Conservation (phyloP, 148 eudicot species). For the Nepenthes mirabilis region DNA sequence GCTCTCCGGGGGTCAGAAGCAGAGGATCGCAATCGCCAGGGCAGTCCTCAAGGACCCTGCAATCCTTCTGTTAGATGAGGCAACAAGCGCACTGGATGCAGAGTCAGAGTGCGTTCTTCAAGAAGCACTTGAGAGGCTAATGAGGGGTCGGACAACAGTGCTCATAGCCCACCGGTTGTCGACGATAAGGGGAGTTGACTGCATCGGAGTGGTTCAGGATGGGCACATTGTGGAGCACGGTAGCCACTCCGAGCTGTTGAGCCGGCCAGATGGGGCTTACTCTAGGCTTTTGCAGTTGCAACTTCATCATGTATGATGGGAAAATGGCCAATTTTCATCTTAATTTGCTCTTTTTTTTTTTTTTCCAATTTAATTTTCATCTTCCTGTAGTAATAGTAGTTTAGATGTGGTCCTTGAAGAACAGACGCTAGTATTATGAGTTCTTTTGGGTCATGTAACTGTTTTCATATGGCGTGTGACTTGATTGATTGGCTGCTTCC, state of each 20-base stretch:
- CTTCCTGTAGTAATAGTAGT: too few relatives aligned
- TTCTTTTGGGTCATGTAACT: too few relatives aligned
- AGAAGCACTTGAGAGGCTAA: constrained; percentile 88
- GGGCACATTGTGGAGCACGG: constrained; percentile 92
- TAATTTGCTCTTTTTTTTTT: too few relatives aligned
- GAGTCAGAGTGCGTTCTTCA: constrained; percentile 92
- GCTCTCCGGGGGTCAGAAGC: constrained; percentile 94
- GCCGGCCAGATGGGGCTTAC: constrained; percentile 84
- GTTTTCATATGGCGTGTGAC: too few relatives aligned
- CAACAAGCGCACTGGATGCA: constrained; percentile 92
- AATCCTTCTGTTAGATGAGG: constrained; percentile 78
- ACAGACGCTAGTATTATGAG: too few relatives aligned
- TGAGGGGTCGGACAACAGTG: constrained; percentile 91
- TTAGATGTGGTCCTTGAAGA: too few relatives aligned
- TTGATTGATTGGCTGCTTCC: too few relatives aligned
- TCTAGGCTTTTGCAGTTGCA: constrained; percentile 88
- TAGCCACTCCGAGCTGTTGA: constrained; percentile 67
- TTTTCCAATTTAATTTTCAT: too few relatives aligned
- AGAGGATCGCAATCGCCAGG: constrained; percentile 85
- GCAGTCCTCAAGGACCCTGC: constrained; percentile 84
- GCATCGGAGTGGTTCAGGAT: constrained; percentile 86
- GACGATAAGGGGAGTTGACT: constrained; percentile 79
- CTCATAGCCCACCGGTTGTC: constrained; percentile 84
- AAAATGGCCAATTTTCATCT: too few relatives aligned
- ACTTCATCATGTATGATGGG: constrained; percentile 47